Percentiles rank a stretch among this genome's conserved stretches.
These are phyloP conservation scores for Cladosporium sp. DNA, from an alignment of 2,329 filamentous ascomycete genomes.

Conservation along the genomic window DNA sequence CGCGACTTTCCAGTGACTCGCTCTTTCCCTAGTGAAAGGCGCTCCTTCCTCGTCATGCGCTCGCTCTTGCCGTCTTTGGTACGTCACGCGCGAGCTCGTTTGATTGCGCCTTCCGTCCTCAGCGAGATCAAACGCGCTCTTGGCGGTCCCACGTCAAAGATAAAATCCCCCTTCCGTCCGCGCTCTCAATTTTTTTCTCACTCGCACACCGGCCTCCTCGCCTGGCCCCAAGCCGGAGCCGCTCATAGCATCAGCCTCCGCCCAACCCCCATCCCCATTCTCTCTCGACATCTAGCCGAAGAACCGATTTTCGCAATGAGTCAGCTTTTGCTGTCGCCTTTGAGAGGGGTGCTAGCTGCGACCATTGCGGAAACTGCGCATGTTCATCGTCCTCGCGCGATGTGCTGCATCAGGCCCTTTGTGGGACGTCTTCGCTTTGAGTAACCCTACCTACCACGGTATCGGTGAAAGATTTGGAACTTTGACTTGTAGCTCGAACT, in stretches of 20 bases:
- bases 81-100: neutral
- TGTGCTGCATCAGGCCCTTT: neutral
- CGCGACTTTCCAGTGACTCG: neutral
- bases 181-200: neutral
- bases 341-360: too few relatives aligned
- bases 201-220: neutral
- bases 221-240: neutral
- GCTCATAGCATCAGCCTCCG: neutral
- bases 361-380: too few relatives aligned
- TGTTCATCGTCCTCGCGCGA: neutral
- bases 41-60: neutral
- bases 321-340: too few relatives aligned
- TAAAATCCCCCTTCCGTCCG: neutral
- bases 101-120: neutral
- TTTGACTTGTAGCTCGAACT: neutral
- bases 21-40: neutral
- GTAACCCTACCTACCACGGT: neutral
- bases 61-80: neutral
- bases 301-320: neutral
- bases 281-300: neutral
- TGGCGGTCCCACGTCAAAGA: neutral
- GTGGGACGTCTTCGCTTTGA: neutral
- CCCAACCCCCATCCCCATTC: neutral
- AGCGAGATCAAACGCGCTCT: neutral
- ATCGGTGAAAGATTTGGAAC: neutral